These are phyloP conservation scores for Blastobotrys niveus DNA, from an alignment of 1,139 yeast genomes.

Conservation along the genomic window DNA sequence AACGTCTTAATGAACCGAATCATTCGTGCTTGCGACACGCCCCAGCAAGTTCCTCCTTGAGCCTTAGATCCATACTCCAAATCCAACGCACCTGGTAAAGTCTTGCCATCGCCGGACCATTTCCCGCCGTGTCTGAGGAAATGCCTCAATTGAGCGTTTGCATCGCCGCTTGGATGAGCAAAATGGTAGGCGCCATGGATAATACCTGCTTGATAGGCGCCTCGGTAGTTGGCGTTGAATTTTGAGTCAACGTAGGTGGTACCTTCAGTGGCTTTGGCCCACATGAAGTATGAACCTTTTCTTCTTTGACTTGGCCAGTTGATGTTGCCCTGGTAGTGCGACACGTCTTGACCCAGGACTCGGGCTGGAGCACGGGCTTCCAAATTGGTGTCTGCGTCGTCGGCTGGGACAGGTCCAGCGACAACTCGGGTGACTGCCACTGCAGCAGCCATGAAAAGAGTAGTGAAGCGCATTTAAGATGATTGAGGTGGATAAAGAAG, in stretches of 20 bases:
- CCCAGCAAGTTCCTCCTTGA: constrained; percentile 10
- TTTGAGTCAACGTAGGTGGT: constrained; percentile 4
- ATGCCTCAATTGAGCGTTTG: constrained; percentile 5
- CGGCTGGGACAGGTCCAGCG: neutral
- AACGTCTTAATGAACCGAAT: constrained; percentile 10
- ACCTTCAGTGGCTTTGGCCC: constrained; percentile 15
- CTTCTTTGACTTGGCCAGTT: constrained; percentile 13
- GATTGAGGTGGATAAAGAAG: too few relatives aligned
- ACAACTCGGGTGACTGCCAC: neutral
- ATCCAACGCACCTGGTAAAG: constrained; percentile 15
- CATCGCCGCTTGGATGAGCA: constrained; percentile 11
- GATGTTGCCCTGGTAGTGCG: constrained; percentile 11
- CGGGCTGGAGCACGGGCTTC: neutral
- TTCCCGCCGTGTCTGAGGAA: constrained; percentile 13
- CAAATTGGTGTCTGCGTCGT: neutral
- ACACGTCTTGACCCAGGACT: constrained; percentile 15
- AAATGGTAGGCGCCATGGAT: constrained; percentile 14
- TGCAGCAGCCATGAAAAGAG: neutral
- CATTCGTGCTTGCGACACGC: constrained; percentile 4
- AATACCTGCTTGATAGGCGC: constrained; percentile 8
- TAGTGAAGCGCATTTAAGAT: constrained; percentile 4
- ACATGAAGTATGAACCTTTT: constrained; percentile 13
- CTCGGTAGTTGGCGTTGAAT: constrained; percentile 12
- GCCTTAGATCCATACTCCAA: constrained; percentile 10
- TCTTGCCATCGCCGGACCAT: constrained; percentile 14